A percentile compares a stretch with the other conserved stretches of the same genome.
These are phyloP conservation scores for Gynochthodes officinalis DNA, from an alignment of 257 asterid genomes.

Conservation along the genomic window DNA sequence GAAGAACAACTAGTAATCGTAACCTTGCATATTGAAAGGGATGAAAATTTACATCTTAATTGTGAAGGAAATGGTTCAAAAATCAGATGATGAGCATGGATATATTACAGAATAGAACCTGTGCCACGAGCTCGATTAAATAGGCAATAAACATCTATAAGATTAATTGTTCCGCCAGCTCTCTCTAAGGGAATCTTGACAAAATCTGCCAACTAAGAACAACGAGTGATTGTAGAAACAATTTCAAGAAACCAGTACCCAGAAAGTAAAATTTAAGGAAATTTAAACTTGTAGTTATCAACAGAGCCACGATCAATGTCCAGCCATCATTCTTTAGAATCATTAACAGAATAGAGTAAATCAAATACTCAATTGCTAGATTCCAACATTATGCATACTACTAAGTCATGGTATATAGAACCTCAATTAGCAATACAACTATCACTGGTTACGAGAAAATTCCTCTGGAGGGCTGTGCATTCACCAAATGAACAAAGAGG, in stretches of 20 bases:
- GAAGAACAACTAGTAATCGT: background rate
- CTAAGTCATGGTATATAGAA: background rate
- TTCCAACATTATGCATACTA: background rate
- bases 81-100: constrained; percentile 12
- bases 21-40: background rate
- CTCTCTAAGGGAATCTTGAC: constrained; percentile 79
- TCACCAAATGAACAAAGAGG: too few species aligned
- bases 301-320: background rate
- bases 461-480: too few species aligned
- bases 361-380: background rate
- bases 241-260: background rate
- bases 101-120: constrained; percentile 41
- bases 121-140: constrained; percentile 99
- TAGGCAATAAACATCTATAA: constrained; percentile 88
- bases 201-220: constrained; percentile 87
- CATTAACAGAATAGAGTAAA: background rate
- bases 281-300: background rate
- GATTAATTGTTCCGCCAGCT: constrained; percentile 92
- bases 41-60: background rate
- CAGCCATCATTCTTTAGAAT: background rate
- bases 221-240: background rate
- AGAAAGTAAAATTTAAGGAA: background rate
- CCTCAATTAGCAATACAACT: background rate
- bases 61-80: constrained; percentile 8
- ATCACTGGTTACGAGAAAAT: background rate